Percentiles rank a stretch among this genome's conserved stretches.
Conservation (phyloP, 2,329 filamentous ascomycete species). For the Ophiostoma triangulosporum region DNA sequence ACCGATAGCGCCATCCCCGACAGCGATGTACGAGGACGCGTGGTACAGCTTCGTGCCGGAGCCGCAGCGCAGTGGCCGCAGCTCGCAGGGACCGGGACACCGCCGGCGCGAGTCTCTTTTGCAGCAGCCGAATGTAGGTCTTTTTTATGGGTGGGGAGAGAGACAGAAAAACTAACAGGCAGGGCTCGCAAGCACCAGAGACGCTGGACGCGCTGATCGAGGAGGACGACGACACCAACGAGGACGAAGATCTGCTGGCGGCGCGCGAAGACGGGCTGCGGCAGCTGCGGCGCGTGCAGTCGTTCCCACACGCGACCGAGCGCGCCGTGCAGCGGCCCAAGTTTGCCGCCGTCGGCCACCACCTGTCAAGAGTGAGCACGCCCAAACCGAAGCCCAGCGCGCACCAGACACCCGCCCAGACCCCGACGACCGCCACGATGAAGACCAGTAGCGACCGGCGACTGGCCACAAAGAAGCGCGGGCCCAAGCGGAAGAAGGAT, state of each 20-base stretch:
- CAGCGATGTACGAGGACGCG: slow-evolving; percentile 63
- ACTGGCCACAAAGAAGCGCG: not conserved
- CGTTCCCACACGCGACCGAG: slow-evolving; percentile 62
- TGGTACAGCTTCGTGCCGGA: slow-evolving; percentile 71
- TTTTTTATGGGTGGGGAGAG: not conserved
- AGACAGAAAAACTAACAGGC: not conserved
- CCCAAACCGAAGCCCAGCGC: not conserved
- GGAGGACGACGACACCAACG: slow-evolving; percentile 36
- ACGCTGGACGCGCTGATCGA: slow-evolving; percentile 46
- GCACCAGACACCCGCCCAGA: not conserved
- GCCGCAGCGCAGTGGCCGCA: slow-evolving; percentile 35
- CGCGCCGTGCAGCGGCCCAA: slow-evolving; percentile 39
- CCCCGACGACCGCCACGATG: not conserved
- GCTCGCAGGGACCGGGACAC: slow-evolving; percentile 36
- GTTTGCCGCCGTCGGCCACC: slow-evolving; percentile 15
- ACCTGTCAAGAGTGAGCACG: not conserved
- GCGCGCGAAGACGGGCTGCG: slow-evolving; percentile 49
- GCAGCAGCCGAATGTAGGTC: slow-evolving; percentile 47
- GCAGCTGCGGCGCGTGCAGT: slow-evolving; percentile 49
- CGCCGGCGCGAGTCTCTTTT: slow-evolving; percentile 57
- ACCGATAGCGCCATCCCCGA: not conserved
- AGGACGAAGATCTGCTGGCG: slow-evolving; percentile 8
- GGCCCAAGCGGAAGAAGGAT: slow-evolving; percentile 18
- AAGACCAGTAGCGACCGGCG: not conserved
- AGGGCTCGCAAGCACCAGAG: slow-evolving; percentile 30